Evolutionary conservation across 768 basidiomycete species (phyloP).

Genomic region (Tricholoma sp.): DNA sequence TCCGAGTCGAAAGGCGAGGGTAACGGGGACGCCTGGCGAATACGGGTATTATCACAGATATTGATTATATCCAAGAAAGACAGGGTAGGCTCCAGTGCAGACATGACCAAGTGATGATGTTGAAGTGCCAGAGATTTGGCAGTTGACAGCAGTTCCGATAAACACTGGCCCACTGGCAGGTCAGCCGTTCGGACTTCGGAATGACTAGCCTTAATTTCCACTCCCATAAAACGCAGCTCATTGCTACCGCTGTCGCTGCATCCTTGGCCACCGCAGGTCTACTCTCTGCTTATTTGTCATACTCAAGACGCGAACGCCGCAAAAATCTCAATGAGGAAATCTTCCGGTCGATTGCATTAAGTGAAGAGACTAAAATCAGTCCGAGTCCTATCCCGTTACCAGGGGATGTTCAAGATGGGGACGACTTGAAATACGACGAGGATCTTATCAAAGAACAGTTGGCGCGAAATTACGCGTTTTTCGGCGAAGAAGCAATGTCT

Average conservation of each 20-base stretch:
- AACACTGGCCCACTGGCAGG: too few relatives aligned
- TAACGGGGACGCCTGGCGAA: conserved; percentile 25
- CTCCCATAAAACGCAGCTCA: conserved; percentile 57
- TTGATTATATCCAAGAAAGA: conserved; percentile 63
- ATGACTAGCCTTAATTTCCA: conserved; percentile 16
- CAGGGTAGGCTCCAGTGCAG: conserved; percentile 11
- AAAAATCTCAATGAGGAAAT: conserved; percentile 55
- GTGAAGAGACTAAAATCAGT: conserved; percentile 16
- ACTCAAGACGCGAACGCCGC: conserved; percentile 43
- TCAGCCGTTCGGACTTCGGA: not conserved
- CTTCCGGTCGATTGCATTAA: conserved; percentile 41
- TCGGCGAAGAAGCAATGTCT: conserved; percentile 84
- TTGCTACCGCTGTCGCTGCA: conserved; percentile 59
- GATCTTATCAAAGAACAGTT: conserved; percentile 84
- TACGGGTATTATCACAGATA: conserved; percentile 65
- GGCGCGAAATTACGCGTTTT: conserved; percentile 91
- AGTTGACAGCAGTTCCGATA: too few relatives aligned
- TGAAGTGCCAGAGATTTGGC: too few relatives aligned
- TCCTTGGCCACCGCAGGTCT: conserved; percentile 56
- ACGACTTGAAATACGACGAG: conserved; percentile 53
- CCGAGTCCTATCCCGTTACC: conserved; percentile 6
- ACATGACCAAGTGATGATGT: too few relatives aligned
- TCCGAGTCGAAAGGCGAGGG: conserved; percentile 33
- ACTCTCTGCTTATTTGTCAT: conserved; percentile 53
- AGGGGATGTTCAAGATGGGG: conserved; percentile 6